Base-by-base conservation (phyloP, 192 early-diverging fungal species). In the Coemansia sp. region DNA sequence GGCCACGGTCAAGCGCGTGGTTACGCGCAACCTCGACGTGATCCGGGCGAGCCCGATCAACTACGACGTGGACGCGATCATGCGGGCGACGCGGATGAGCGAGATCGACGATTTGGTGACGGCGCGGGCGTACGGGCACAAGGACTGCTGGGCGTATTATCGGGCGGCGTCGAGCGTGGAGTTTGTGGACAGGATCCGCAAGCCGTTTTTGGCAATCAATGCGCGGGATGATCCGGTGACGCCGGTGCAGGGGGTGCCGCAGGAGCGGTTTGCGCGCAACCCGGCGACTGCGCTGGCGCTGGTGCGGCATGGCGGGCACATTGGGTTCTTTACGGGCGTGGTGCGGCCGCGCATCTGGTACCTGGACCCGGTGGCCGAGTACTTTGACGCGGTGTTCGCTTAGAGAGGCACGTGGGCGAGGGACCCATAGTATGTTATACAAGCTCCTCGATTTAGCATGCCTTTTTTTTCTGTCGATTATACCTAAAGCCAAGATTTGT, bases 191-290 rank as follows among this genome's bases (percentile, higher is more conserved):
- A 64, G 67, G 23, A 85, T 91, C 35, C 65, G 70, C 8, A 67
- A 86, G 5, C 95, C 95, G 14, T 84, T 85, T 47, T 66, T 95
- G 14, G 86, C 90, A 26, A 67, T 95, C 27, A 86, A 84, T 31
- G 83, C 92, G 26, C n/a, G 82, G 43, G 91, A 95, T 62, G 95
- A 98, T 61, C 95, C 92, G 4, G 84, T 98, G 53, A 83, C 86
- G 12, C 64, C 69, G 3, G 32, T 35, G 2, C 75, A 86, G 49
- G 81, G 81, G 14, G 77, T 92, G 5, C 95, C 95, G 1, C 53
- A 65, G n/a, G 81, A 85, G 46, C 88, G 90, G 58, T 78, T 85
- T 42, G 69, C 58, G 31, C 72, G 53, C 2, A 98, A 98, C 58
- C 91, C 90, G 14, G 58, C 83, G 60, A 68, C 87, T n/a, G 55